Percentiles rank a stretch among this genome's conserved stretches.
These are phyloP conservation scores for Penicillium crustosum DNA, from an alignment of 2,329 filamentous ascomycete genomes.

Conservation along the genomic window DNA sequence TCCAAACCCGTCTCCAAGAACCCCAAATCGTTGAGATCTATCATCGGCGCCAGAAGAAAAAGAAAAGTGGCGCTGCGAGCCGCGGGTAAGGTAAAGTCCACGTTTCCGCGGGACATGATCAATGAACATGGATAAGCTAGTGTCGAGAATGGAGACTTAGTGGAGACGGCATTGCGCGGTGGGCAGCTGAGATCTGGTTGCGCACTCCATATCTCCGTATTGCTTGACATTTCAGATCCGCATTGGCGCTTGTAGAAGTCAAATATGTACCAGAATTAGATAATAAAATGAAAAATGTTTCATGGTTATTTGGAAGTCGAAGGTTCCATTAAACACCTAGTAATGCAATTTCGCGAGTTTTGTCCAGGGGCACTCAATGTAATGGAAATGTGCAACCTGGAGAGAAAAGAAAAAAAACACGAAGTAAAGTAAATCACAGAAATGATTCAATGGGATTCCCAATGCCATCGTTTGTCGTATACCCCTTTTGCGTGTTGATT, in stretches of 20 bases:
- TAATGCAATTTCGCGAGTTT: slow-evolving; percentile 3
- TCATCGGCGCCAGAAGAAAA: slow-evolving; percentile 3
- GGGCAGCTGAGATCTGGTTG: slow-evolving; percentile 5
- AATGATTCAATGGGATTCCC: not conserved
- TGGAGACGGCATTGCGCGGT: slow-evolving; percentile 7
- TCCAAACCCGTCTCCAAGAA: not conserved
- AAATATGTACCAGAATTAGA: not conserved
- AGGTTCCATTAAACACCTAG: slow-evolving; percentile 1
- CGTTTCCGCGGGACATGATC: slow-evolving; percentile 21
- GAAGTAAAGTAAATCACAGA: not conserved
- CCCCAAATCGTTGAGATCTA: not conserved
- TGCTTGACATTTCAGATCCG: not conserved
- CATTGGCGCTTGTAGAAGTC: not conserved
- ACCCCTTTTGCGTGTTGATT: slow-evolving; percentile 9
- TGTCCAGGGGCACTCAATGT: not conserved
- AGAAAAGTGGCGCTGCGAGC: slow-evolving; percentile 14
- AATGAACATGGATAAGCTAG: slow-evolving; percentile 19
- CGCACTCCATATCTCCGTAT: not conserved
- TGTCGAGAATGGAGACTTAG: not conserved
- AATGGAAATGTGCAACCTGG: not conserved
- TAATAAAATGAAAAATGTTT: not conserved
- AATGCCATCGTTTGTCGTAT: slow-evolving; percentile 9
- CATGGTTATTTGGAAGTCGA: not conserved
- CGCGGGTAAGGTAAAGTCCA: slow-evolving; percentile 18
- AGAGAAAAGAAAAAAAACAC: not conserved